These are phyloP conservation scores for Thelephora ganbajun DNA, from an alignment of 768 basidiomycete species.

Conservation along the genomic window DNA sequence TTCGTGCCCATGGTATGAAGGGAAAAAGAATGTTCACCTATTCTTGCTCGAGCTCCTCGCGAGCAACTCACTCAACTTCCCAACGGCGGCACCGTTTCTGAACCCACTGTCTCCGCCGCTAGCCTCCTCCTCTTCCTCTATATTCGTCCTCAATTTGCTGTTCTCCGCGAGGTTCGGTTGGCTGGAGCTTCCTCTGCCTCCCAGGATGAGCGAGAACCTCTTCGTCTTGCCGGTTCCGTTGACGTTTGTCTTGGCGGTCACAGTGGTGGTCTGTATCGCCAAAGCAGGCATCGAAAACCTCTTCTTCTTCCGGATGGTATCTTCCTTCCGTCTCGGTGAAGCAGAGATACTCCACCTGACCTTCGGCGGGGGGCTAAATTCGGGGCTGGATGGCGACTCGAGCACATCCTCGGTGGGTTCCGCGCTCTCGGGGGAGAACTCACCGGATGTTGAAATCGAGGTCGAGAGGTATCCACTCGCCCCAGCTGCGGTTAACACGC, in stretches of 20 bases:
- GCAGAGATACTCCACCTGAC: slow-evolving; percentile 6
- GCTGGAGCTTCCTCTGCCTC: slow-evolving; percentile 8
- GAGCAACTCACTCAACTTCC: slow-evolving; percentile 40
- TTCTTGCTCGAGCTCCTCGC: slow-evolving; percentile 14
- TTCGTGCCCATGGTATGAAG: too few relatives aligned
- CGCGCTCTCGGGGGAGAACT: not conserved
- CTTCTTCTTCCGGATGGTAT: slow-evolving; percentile 48
- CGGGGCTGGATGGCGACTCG: not conserved
- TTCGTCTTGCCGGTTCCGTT: slow-evolving; percentile 24
- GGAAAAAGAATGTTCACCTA: too few relatives aligned
- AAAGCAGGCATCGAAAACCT: slow-evolving; percentile 70
- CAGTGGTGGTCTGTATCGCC: slow-evolving; percentile 57
- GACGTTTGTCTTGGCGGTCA: slow-evolving; percentile 40
- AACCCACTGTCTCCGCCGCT: slow-evolving; percentile 5
- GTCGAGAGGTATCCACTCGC: not conserved
- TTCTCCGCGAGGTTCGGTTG: not conserved
- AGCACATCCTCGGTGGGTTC: not conserved
- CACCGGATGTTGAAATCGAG: not conserved
- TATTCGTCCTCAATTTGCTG: not conserved
- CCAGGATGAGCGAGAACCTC: slow-evolving; percentile 50
- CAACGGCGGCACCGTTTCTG: slow-evolving; percentile 33
- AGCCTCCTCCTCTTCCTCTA: not conserved
- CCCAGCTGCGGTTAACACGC: not conserved
- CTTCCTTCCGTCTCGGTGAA: slow-evolving; percentile 27
- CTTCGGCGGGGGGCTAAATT: not conserved